phyloP scores from a whole-genome alignment of 139 green algal genomes.

The Chlorella sp. region DNA sequence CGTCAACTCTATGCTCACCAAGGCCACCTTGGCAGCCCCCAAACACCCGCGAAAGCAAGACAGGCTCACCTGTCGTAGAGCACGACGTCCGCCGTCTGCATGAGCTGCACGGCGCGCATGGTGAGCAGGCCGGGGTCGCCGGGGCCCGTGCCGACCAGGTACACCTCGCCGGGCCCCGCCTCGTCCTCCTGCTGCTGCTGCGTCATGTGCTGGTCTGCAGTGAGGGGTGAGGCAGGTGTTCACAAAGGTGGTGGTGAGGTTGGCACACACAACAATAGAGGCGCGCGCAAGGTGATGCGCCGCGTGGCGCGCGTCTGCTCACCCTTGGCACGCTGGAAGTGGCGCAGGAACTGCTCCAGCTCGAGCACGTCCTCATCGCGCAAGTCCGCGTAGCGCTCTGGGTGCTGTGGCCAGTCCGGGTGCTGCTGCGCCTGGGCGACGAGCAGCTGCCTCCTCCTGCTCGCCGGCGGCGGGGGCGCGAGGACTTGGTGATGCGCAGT shows the following conservation, averaged over 20 bases:
- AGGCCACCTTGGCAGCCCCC: no score
- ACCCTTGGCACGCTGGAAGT: no score
- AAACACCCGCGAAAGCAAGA: no score
- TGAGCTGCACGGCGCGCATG: constrained; percentile 77
- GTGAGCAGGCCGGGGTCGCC: constrained; percentile 94
- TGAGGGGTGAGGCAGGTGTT: no score
- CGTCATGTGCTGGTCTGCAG: no score
- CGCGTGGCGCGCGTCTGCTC: no score
- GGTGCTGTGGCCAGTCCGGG: neutral
- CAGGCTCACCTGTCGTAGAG: constrained; percentile 87
- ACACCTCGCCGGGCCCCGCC: constrained; percentile 59
- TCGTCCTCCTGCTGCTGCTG: no score
- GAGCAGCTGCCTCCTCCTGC: neutral
- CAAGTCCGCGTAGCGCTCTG: neutral
- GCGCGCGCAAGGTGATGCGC: no score
- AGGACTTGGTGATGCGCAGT: neutral
- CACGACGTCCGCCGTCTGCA: constrained; percentile 92
- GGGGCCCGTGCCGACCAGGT: constrained; percentile 92
- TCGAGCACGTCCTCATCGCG: constrained; percentile 12
- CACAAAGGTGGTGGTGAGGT: no score
- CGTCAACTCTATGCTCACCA: no score
- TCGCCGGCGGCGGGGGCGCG: neutral
- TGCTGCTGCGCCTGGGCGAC: no score
- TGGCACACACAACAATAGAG: no score
- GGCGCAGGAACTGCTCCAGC: constrained; percentile 21